Percentiles rank a stretch among this genome's conserved stretches.
These are phyloP conservation scores for Clarireedia hainanense DNA, from an alignment of 2,329 filamentous ascomycete species.

Conservation along the genomic window DNA sequence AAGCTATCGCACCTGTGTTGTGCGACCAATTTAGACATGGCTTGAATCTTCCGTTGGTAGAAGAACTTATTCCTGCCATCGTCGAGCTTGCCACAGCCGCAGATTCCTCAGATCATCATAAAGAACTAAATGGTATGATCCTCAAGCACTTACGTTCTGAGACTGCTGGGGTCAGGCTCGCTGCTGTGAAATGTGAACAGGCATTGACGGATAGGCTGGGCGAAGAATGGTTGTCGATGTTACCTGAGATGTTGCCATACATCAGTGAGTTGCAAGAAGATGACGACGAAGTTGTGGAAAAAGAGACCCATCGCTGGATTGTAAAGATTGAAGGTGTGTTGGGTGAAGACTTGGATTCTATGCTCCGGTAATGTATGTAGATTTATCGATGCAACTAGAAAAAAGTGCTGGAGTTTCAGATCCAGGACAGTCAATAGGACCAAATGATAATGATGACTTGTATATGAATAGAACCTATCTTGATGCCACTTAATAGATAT, in stretches of 20 bases:
- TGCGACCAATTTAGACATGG: slow-evolving; percentile 56
- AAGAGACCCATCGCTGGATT: slow-evolving; percentile 86
- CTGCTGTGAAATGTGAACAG: slow-evolving; percentile 75
- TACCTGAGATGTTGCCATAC: slow-evolving; percentile 93
- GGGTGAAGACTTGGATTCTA: slow-evolving; percentile 83
- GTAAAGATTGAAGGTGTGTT: slow-evolving; percentile 80
- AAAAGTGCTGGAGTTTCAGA: slow-evolving; percentile 1
- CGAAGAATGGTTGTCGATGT: slow-evolving; percentile 84
- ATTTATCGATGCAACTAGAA: not conserved
- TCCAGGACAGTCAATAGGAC: not conserved
- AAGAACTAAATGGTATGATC: slow-evolving; percentile 73
- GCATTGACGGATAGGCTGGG: slow-evolving; percentile 71
- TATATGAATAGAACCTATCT: too few species aligned
- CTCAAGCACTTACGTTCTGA: slow-evolving; percentile 73
- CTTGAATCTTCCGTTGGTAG: slow-evolving; percentile 34
- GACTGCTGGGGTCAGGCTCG: slow-evolving; percentile 63
- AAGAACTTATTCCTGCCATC: slow-evolving; percentile 63
- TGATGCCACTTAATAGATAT: not conserved
- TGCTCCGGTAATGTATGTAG: slow-evolving; percentile 61
- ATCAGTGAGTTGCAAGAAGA: slow-evolving; percentile 96
- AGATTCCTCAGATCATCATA: slow-evolving; percentile 82
- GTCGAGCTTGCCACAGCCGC: slow-evolving; percentile 73
- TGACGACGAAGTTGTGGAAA: slow-evolving; percentile 87
- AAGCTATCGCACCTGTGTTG: slow-evolving; percentile 60
- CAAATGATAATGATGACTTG: too few species aligned